These are phyloP conservation scores for Filosporella fistucella DNA, from an alignment of 495 filamentous ascomycete species.

Conservation along the genomic window DNA sequence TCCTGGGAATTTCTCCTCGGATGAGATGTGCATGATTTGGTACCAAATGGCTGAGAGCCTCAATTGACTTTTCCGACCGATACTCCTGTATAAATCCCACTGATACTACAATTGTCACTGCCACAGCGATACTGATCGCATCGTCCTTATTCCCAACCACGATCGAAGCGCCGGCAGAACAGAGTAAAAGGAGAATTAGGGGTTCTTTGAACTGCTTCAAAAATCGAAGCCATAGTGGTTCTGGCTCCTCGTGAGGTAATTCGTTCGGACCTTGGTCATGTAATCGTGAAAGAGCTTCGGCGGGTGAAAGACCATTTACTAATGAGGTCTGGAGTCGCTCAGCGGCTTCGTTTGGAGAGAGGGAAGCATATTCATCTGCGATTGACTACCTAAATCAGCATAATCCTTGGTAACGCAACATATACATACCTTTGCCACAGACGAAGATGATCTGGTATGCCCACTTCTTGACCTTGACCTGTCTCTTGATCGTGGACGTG, in stretches of 20 bases:
- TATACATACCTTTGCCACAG: slow-evolving; percentile 21
- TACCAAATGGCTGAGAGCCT: slow-evolving; percentile 88
- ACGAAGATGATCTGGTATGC: slow-evolving; percentile 21
- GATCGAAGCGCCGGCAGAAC: slow-evolving; percentile 83
- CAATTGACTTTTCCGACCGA: slow-evolving; percentile 93
- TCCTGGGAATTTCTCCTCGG: slow-evolving; percentile 39
- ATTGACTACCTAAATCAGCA: slow-evolving; percentile 23
- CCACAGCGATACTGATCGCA: slow-evolving; percentile 89
- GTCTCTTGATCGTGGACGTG: slow-evolving; percentile 13
- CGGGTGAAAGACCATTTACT: slow-evolving; percentile 69
- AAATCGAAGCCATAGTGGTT: slow-evolving; percentile 92
- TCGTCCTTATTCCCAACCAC: slow-evolving; percentile 95
- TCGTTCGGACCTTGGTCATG: slow-evolving; percentile 87
- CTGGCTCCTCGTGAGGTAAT: slow-evolving; percentile 86
- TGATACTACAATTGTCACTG: slow-evolving; percentile 93
- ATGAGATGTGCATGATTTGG: slow-evolving; percentile 93
- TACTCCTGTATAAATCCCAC: slow-evolving; percentile 98
- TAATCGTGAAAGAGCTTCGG: slow-evolving; percentile 74
- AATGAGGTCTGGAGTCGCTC: slow-evolving; percentile 78
- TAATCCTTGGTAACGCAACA: background rate
- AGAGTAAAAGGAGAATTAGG: slow-evolving; percentile 81
- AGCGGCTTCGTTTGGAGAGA: slow-evolving; percentile 74
- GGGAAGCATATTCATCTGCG: slow-evolving; percentile 38
- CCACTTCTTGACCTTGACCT: slow-evolving; percentile 17
- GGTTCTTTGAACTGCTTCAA: slow-evolving; percentile 95